phyloP scores from a whole-genome alignment of 2,329 filamentous ascomycete species.

The Colletotrichum tabaci region DNA sequence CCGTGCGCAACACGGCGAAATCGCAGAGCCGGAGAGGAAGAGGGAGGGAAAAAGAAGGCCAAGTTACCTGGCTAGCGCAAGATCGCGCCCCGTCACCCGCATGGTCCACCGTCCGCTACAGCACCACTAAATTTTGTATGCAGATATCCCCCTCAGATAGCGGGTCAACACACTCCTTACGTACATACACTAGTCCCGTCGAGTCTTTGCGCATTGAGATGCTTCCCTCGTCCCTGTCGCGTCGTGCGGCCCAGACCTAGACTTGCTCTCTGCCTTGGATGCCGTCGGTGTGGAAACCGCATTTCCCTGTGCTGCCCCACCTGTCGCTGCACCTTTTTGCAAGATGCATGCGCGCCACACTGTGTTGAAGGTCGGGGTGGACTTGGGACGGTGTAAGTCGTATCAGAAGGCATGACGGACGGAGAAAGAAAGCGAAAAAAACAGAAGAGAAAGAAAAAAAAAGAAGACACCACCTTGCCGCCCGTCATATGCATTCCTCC shows the following conservation, averaged over 20 bases:
- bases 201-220: slow-evolving; percentile 30
- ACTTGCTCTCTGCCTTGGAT: slow-evolving; percentile 16
- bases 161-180: background rate
- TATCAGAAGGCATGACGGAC: slow-evolving; percentile 8
- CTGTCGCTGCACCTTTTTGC: background rate
- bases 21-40: background rate
- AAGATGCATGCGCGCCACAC: slow-evolving; percentile 14
- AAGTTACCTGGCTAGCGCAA: slow-evolving; percentile 25
- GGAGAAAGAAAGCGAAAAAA: background rate
- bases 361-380: slow-evolving; percentile 7
- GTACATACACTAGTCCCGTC: slow-evolving; percentile 14
- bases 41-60: slow-evolving; percentile 3
- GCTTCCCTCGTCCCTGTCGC: slow-evolving; percentile 17
- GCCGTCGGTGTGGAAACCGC: slow-evolving; percentile 42
- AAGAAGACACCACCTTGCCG: slow-evolving; percentile 5
- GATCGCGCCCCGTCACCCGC: slow-evolving; percentile 37
- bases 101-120: slow-evolving; percentile 4
- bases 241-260: slow-evolving; percentile 3
- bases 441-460: slow-evolving; percentile 1
- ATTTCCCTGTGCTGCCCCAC: slow-evolving; percentile 24
- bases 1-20: slow-evolving; percentile 18
- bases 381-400: slow-evolving; percentile 36
- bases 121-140: slow-evolving; percentile 18
- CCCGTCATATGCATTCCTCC: slow-evolving; percentile 41
- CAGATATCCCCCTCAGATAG: slow-evolving; percentile 15